phyloP scores from a whole-genome alignment of 2,329 filamentous ascomycete genomes.

The Basipetospora chlamydospora region DNA sequence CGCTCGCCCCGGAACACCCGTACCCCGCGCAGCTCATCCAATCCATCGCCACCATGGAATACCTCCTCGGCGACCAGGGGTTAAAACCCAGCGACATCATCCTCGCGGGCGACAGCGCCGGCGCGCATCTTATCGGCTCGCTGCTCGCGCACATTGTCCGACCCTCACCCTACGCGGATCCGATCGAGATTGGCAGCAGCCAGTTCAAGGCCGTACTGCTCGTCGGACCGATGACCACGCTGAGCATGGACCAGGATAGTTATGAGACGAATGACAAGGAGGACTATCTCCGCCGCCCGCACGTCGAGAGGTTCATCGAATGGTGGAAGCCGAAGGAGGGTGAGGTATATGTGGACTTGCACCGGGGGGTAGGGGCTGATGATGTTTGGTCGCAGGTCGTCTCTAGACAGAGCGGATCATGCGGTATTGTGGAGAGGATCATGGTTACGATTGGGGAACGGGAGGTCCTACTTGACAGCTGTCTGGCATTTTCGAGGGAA shows the following conservation, averaged over 20 bases:
- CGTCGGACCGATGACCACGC: slow-evolving; percentile 11
- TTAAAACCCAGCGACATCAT: slow-evolving; percentile 9
- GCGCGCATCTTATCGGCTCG: slow-evolving; percentile 11
- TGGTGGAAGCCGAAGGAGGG: slow-evolving; percentile 2
- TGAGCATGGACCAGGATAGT: slow-evolving; percentile 9
- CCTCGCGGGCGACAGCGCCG: slow-evolving; percentile 12
- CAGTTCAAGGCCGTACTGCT: slow-evolving; percentile 9
- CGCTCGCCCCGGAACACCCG: slow-evolving; percentile 10
- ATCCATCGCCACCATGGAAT: slow-evolving; percentile 9
- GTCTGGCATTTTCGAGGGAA: slow-evolving; percentile 1
- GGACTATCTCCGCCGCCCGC: slow-evolving; percentile 9
- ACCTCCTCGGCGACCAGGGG: slow-evolving; percentile 8
- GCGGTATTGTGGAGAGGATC: slow-evolving; percentile 4
- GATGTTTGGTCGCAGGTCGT: slow-evolving; percentile 6
- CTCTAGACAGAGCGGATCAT: not conserved
- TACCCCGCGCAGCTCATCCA: slow-evolving; percentile 13
- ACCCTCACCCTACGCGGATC: slow-evolving; percentile 9
- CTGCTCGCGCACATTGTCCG: slow-evolving; percentile 10
- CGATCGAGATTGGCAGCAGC: slow-evolving; percentile 4
- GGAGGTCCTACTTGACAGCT: slow-evolving; percentile 6
- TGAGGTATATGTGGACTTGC: slow-evolving; percentile 6
- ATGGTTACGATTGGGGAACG: slow-evolving; percentile 3
- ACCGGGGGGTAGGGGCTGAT: not conserved
- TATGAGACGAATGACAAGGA: slow-evolving; percentile 9
- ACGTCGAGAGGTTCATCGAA: not conserved